Evolutionary conservation across 306 rosid genomes (phyloP).

Genomic region (Aeschynomene evenia): DNA sequence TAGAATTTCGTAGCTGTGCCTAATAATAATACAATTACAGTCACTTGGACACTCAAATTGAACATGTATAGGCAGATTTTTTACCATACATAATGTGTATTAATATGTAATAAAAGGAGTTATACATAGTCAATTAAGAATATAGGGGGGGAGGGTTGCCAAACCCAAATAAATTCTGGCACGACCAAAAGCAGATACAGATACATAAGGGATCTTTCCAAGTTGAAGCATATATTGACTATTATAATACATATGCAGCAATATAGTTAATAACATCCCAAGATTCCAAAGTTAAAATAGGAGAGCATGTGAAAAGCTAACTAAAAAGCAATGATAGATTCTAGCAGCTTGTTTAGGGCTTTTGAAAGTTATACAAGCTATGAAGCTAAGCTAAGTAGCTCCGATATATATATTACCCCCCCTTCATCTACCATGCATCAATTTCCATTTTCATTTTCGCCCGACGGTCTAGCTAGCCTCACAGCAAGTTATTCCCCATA

Average conservation of each 20-base stretch:
- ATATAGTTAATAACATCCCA: constrained; percentile 22
- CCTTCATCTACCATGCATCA: too few species aligned
- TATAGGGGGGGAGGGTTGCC: constrained; percentile 7
- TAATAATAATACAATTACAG: not conserved
- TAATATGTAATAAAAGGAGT: not conserved
- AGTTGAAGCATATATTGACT: not conserved
- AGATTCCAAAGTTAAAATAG: constrained; percentile 33
- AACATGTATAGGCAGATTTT: not conserved
- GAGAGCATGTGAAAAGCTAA: constrained; percentile 37
- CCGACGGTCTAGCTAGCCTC: too few species aligned
- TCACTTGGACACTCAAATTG: not conserved
- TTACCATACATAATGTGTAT: not conserved
- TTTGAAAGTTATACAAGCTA: constrained; percentile 16
- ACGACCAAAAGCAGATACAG: constrained; percentile 27
- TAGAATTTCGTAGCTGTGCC: not conserved
- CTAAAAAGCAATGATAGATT: constrained; percentile 31
- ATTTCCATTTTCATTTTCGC: too few species aligned
- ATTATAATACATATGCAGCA: constrained; percentile 31
- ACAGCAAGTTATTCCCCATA: constrained; percentile 9
- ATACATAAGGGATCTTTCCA: constrained; percentile 11
- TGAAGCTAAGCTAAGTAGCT: too few species aligned
- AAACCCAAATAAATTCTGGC: constrained; percentile 22
- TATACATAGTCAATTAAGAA: not conserved
- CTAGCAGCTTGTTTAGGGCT: constrained; percentile 28
- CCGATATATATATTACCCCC: too few species aligned